Conservation (phyloP, 2,329 filamentous ascomycete species). For the Claviceps sp. region DNA sequence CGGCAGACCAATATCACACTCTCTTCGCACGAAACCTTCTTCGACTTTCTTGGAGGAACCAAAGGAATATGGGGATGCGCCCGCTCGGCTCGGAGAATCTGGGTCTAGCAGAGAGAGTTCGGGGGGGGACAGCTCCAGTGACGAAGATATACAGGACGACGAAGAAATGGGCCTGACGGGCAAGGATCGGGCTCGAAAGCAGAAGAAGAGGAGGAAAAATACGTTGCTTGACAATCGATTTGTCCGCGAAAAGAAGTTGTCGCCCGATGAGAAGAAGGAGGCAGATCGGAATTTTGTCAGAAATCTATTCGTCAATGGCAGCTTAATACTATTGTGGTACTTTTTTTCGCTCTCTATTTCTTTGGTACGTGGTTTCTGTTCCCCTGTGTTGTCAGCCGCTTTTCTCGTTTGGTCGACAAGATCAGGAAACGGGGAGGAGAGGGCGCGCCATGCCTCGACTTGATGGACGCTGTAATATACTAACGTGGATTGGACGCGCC, state of each 20-base stretch:
- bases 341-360: conserved; percentile 88
- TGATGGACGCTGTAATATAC: no score
- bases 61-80: conserved; percentile 24
- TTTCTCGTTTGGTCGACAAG: not conserved
- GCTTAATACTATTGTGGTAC: conserved; percentile 79
- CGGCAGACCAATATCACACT: conserved; percentile 5
- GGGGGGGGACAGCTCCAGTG: conserved; percentile 45
- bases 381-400: not conserved
- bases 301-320: conserved; percentile 58
- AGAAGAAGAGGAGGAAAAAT: conserved; percentile 52
- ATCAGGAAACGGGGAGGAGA: not conserved
- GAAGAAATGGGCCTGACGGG: conserved; percentile 79
- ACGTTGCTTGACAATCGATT: conserved; percentile 58
- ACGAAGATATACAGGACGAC: conserved; percentile 67
- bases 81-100: conserved; percentile 3
- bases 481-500: not conserved
- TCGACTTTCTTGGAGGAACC: conserved; percentile 23
- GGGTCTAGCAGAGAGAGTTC: conserved; percentile 15
- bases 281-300: conserved; percentile 62
- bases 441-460: no score
- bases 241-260: conserved; percentile 43
- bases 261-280: conserved; percentile 59
- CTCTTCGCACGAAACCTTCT: conserved; percentile 4
- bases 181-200: conserved; percentile 55
- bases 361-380: conserved; percentile 44